A percentile compares a stretch with the other conserved stretches of the same genome.
Conservation (phyloP, 352 stramenopile genomes). For the Pythium scleroteichum region DNA sequence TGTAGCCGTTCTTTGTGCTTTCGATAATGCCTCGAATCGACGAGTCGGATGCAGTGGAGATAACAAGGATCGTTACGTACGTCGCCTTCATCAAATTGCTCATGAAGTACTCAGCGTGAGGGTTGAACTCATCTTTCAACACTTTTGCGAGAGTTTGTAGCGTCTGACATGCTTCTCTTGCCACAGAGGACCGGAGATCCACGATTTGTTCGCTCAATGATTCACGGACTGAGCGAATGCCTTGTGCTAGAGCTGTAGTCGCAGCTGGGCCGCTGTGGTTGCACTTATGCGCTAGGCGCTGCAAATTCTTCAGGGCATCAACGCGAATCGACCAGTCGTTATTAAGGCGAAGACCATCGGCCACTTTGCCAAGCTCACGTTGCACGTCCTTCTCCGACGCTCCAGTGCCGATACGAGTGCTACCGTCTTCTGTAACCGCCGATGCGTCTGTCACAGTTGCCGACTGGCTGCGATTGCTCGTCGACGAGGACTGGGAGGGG, state of each 20-base stretch:
- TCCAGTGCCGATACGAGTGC: constrained; percentile 9
- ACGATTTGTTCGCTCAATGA: constrained; percentile 67
- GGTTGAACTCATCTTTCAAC: constrained; percentile 74
- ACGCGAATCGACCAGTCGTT: constrained; percentile 85
- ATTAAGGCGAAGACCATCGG: constrained; percentile 55
- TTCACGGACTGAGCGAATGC: constrained; percentile 59
- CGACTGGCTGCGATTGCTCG: constrained; percentile 34
- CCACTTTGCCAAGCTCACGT: constrained; percentile 51
- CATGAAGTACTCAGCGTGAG: constrained; percentile 73
- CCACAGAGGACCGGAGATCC: constrained; percentile 79
- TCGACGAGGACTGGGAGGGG: constrained; percentile 44
- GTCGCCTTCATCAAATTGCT: constrained; percentile 76
- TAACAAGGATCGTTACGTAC: constrained; percentile 88
- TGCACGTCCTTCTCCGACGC: constrained; percentile 67
- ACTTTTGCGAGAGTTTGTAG: constrained; percentile 63
- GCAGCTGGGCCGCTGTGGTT: constrained; percentile 31
- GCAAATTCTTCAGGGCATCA: constrained; percentile 60
- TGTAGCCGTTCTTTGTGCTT: constrained; percentile 74
- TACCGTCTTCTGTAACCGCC: background rate
- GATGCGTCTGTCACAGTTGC: constrained; percentile 14
- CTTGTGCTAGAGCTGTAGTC: constrained; percentile 36
- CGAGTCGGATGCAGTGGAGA: constrained; percentile 72
- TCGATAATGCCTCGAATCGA: constrained; percentile 77
- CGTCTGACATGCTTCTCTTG: constrained; percentile 70
- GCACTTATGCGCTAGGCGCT: constrained; percentile 54